These are phyloP conservation scores for Fusarium burgessii DNA, from an alignment of 2,329 filamentous ascomycete species.

Conservation along the genomic window DNA sequence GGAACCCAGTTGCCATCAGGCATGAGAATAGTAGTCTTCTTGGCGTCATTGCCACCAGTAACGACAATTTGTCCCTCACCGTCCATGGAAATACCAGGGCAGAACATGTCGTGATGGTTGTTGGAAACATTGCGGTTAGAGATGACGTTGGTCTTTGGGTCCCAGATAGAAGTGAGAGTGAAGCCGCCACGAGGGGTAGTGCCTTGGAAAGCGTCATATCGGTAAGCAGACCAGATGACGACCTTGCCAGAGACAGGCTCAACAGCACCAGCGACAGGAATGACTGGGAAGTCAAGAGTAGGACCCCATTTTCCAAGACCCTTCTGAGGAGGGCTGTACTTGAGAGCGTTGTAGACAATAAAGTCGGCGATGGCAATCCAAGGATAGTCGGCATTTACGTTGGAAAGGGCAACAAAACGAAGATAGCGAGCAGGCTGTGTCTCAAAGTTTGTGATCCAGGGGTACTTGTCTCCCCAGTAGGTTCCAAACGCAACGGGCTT, in stretches of 20 bases:
- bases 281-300: slow-evolving; percentile 38
- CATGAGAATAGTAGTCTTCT: slow-evolving; percentile 62
- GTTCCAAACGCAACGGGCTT: slow-evolving; percentile 34
- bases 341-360: slow-evolving; percentile 30
- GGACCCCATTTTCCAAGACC: slow-evolving; percentile 36
- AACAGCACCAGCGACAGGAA: slow-evolving; percentile 37
- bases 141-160: slow-evolving; percentile 32
- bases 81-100: slow-evolving; percentile 65
- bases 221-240: slow-evolving; percentile 38
- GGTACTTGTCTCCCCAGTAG: slow-evolving; percentile 34
- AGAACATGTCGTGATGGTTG: slow-evolving; percentile 68
- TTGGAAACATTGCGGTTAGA: slow-evolving; percentile 48
- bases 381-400: slow-evolving; percentile 15
- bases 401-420: slow-evolving; percentile 28
- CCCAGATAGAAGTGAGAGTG: slow-evolving; percentile 37
- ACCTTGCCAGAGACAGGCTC: slow-evolving; percentile 36
- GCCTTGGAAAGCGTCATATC: slow-evolving; percentile 32
- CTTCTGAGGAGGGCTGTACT: slow-evolving; percentile 21
- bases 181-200: slow-evolving; percentile 33
- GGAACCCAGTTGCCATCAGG: slow-evolving; percentile 28
- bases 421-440: slow-evolving; percentile 39
- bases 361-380: slow-evolving; percentile 40
- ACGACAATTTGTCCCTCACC: slow-evolving; percentile 64
- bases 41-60: slow-evolving; percentile 64
- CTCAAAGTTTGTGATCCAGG: slow-evolving; percentile 36